Percentiles rank a stretch among this genome's conserved stretches.
phyloP scores from a whole-genome alignment of 73 alveolate species.

The Paramecium bursaria region DNA sequence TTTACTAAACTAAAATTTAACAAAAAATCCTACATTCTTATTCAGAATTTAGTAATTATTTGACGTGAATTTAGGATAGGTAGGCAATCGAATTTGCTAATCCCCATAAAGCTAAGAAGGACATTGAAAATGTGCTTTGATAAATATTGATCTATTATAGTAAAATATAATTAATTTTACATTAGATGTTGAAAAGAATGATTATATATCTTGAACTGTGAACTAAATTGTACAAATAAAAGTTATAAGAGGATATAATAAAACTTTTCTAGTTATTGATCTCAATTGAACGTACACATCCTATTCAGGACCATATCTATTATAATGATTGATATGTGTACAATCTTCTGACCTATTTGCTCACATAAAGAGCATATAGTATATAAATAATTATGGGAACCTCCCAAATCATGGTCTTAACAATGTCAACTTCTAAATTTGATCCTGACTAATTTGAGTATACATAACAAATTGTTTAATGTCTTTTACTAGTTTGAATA shows the following conservation, averaged over 20 bases:
- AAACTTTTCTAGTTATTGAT: background rate
- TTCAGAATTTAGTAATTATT: no score
- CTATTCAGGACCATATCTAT: background rate
- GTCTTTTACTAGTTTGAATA: no score
- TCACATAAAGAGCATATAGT: slow-evolving; percentile 1
- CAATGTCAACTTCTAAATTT: background rate
- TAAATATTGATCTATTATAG: no score
- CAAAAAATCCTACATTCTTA: no score
- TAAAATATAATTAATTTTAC: no score
- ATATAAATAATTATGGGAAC: slow-evolving; percentile 19
- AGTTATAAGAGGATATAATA: slow-evolving; percentile 22
- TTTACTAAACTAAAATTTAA: no score
- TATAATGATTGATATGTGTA: no score
- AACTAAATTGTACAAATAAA: slow-evolving; percentile 28
- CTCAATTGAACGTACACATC: background rate
- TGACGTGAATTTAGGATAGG: no score
- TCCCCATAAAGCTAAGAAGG: no score
- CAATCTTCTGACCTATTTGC: slow-evolving; percentile 1
- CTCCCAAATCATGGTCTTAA: slow-evolving; percentile 11
- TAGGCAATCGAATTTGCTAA: no score
- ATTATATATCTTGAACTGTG: slow-evolving; percentile 30
- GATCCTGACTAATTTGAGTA: background rate
- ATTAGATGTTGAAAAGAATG: slow-evolving; percentile 13
- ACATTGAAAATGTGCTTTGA: no score
- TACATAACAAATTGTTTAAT: slow-evolving; percentile 2